Base-by-base conservation (phyloP, 2,329 filamentous ascomycete species). In the Penicillium olsonii region DNA sequence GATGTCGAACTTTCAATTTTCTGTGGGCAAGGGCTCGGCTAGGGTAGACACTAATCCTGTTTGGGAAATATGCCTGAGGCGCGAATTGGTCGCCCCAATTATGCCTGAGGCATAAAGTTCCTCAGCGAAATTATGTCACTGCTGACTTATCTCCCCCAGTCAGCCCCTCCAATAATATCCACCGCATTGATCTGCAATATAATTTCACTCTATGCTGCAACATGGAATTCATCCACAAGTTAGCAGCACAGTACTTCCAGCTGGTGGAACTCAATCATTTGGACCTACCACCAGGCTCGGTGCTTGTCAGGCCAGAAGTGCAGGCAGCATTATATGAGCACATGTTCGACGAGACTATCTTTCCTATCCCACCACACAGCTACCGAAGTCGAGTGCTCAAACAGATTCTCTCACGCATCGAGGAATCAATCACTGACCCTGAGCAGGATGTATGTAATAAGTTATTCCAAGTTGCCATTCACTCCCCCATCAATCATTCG, bases 321-420 rank as follows among this genome's bases (percentile, higher is more conserved):
- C 92, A 96, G 67, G 72, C 82, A 55, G 77, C 78, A 64, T 74
- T 95, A 31, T 89, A 85, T 67, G 65, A 75, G 43, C 77, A 76
- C 34, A 76, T 95, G 42, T 94, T 95, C 64, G 76, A 84, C 37
- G 74, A 81, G 14, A 74, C 71, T 1, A 64, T 84, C 41, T 69
- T 74, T 42, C 79, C 81, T 60, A 74, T 81, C 7, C 87, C 88
- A 15, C 87, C 88, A 7, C 74, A 78, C 17, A 75, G 85, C 43
- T 95, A 95, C 65, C 84, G 85, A 57, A 70, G 87, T 14, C 81
- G 84, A 51, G 81, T 90, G 1, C 71, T 96, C 43, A 96, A 95
- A 67, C 75, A 83, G 54, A 77, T 96, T 27, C 74, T 90, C 11
- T 72, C 77, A 7, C 81, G 77, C 48, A 84, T 96, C 44, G 90